A percentile compares a stretch with the other conserved stretches of the same genome.
Evolutionary conservation across 768 basidiomycete species (phyloP).

Genomic region (Tubosaeta sp.): DNA sequence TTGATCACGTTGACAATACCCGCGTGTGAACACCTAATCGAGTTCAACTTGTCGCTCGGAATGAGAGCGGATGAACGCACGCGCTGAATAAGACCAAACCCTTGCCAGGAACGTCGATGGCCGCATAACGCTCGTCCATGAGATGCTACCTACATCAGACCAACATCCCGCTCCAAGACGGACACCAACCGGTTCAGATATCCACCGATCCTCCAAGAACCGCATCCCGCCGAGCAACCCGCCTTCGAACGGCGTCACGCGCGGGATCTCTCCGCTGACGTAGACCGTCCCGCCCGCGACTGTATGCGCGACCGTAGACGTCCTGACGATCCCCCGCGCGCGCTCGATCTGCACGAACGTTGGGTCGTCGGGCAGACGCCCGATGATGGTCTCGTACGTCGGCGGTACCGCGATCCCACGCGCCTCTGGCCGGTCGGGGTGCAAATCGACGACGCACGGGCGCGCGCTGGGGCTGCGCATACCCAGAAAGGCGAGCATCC

Average conservation of each 20-base stretch:
- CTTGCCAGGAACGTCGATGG: constrained; percentile 74
- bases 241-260: constrained; percentile 62
- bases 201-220: constrained; percentile 50
- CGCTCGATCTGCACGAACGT: constrained; percentile 60
- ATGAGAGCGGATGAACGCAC: constrained; percentile 39
- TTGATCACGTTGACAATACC: constrained; percentile 82
- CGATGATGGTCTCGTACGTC: constrained; percentile 50
- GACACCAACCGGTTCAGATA: constrained; percentile 46
- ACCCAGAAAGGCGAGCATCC: constrained; percentile 61
- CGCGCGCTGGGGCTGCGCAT: constrained; percentile 32
- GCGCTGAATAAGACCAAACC: constrained; percentile 82
- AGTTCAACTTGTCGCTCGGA: not conserved
- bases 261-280: constrained; percentile 78
- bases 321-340: constrained; percentile 54
- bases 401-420: constrained; percentile 73
- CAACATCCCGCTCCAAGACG: not conserved
- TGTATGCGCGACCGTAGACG: constrained; percentile 55
- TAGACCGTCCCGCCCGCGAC: constrained; percentile 62
- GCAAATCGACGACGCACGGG: constrained; percentile 60
- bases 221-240: constrained; percentile 67
- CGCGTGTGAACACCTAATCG: constrained; percentile 62
- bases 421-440: constrained; percentile 69
- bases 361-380: constrained; percentile 64
- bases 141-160: constrained; percentile 47
- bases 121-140: constrained; percentile 80